Evolutionary conservation across 495 filamentous ascomycete genomes (phyloP), one percentile per base, ranked within the genome.

Genomic region (Penicillium ucsense): DNA sequence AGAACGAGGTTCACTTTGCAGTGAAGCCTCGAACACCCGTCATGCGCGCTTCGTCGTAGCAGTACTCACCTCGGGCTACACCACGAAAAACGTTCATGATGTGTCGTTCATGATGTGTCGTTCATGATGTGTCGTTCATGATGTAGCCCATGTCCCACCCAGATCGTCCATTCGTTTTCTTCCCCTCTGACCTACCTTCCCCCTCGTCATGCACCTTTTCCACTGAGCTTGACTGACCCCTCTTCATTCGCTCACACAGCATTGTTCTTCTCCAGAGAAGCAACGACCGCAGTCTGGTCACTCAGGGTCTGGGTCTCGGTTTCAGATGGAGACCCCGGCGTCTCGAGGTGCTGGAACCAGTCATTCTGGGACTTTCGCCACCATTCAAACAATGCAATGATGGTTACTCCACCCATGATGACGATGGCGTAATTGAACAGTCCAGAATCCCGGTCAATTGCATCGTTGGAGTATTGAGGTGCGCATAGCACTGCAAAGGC

Each of bases 371-470:
- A 67, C 43, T 67, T 67, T 48, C 63, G 56, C 61, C 60, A 67
- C 61, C 62, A 67, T 43, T 67, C 63, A 8, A 45, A 51, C 3
- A 64, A 31, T 0, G 59, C 63, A 36, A 67, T 44, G 37, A 65
- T 56, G 0, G 63, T 67, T 43, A 67, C 55, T 33, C 63, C 63
- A 28, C 56, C 62, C 61, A 67, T 65, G 32, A 67, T 67, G 35
- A 67, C 63, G 29, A 67, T 67, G 3, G 59, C 57, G 35, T 67
- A 67, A 38, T 67, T 67, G 52, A 67, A 65, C 8, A 64, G 41
- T 20, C 56, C 55, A 0, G 63, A 54, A 8, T 67, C 60, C 10
- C 46, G 6, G 36, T 60, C 50, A 30, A 67, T 64, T 2, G 44
- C 35, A 20, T 11, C 46, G 43, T 67, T 44, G 12, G 60, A 51